Evolutionary conservation across 208 protist genomes (phyloP).

Genomic region (Borovskyia barvae): DNA sequence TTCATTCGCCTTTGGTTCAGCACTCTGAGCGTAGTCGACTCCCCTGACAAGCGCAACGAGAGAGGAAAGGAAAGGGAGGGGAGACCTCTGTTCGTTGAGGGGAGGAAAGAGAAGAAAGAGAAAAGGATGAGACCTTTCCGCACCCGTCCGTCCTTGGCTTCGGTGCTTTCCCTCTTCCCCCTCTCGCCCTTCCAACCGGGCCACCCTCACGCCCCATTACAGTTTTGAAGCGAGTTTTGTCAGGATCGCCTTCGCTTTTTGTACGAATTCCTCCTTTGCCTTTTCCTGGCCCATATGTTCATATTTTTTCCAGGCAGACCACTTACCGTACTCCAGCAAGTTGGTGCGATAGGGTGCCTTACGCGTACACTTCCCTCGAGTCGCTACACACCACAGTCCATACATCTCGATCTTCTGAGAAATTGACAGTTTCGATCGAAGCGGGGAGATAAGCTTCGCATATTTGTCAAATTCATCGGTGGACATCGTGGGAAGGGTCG

Average conservation of each 20-base stretch:
- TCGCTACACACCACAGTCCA: constrained; percentile 80
- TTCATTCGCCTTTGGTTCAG: no score
- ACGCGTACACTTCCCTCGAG: constrained; percentile 55
- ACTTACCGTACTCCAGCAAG: constrained; percentile 73
- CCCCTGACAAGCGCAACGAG: no score
- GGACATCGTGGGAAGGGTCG: constrained; percentile 8
- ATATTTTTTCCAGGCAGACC: constrained; percentile 79
- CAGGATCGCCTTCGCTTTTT: constrained; percentile 51
- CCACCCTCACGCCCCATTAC: constrained; percentile 24
- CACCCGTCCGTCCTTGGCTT: no score
- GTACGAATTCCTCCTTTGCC: constrained; percentile 72
- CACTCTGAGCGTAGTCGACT: no score
- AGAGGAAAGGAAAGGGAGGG: no score
- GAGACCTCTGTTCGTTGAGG: no score
- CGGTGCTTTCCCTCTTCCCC: no score
- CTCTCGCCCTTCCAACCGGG: no score
- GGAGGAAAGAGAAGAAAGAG: no score
- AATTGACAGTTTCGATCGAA: constrained; percentile 56
- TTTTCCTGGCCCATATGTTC: constrained; percentile 64
- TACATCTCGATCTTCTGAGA: constrained; percentile 83
- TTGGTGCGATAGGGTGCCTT: constrained; percentile 55
- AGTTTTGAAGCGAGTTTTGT: constrained; percentile 43
- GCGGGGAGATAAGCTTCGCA: constrained; percentile 29
- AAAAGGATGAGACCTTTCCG: no score
- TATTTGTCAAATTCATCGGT: constrained; percentile 47